These are phyloP conservation scores for Hanseniaspora pseudoguilliermondii DNA, from an alignment of 805 yeast genomes.

Conservation along the genomic window DNA sequence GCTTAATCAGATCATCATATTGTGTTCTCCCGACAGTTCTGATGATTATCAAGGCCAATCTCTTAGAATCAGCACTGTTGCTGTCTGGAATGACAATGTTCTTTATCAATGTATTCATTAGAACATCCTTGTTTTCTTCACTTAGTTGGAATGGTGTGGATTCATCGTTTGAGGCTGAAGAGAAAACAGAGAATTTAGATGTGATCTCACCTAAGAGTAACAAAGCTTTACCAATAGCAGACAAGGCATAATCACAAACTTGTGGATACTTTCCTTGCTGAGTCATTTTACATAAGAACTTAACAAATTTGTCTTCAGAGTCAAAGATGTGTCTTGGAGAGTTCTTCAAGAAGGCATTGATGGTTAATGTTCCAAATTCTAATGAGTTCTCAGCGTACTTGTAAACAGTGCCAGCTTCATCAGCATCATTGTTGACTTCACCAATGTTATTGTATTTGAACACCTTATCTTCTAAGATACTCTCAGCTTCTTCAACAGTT, in stretches of 20 bases:
- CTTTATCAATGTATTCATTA: conserved; percentile 42
- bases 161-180: conserved; percentile 15
- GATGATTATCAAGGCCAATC: conserved; percentile 61
- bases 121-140: conserved; percentile 29
- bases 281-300: conserved; percentile 37
- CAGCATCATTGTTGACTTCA: conserved; percentile 16
- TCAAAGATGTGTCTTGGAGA: conserved; percentile 54
- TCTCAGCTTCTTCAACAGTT: conserved; percentile 48
- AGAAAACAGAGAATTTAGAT: conserved; percentile 26
- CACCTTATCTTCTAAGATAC: conserved; percentile 48
- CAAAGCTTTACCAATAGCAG: conserved; percentile 72
- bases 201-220: conserved; percentile 36
- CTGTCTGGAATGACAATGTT: conserved; percentile 42
- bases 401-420: neutral
- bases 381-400: conserved; percentile 28
- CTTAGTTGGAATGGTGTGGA: conserved; percentile 30
- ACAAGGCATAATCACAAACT: conserved; percentile 60
- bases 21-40: conserved; percentile 63
- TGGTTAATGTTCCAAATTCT: conserved; percentile 54
- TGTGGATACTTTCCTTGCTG: conserved; percentile 31
- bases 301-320: conserved; percentile 37
- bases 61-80: conserved; percentile 60
- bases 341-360: conserved; percentile 69
- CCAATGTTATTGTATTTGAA: conserved; percentile 34
- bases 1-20: conserved; percentile 37